Evolutionary conservation across 768 basidiomycete species (phyloP).

Genomic region (Hysterangium stoloniferum): DNA sequence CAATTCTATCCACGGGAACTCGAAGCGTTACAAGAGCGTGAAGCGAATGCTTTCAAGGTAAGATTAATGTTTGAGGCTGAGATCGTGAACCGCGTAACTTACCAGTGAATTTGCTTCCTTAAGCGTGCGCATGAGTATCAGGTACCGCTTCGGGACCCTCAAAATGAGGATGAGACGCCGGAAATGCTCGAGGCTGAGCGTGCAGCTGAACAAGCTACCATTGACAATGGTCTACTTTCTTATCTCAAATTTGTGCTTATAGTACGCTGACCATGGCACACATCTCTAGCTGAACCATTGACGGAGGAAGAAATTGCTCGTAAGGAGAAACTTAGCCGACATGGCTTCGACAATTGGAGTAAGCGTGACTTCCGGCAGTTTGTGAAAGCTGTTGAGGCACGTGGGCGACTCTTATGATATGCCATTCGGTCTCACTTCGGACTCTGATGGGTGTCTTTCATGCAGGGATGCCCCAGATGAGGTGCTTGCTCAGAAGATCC

Average conservation of each 20-base stretch:
- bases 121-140: slow-evolving; percentile 11
- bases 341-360: slow-evolving; percentile 88
- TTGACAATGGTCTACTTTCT: too few species aligned
- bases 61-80: too few species aligned
- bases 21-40: too few species aligned
- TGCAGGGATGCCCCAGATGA: slow-evolving; percentile 59
- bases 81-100: too few species aligned
- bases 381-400: slow-evolving; percentile 64
- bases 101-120: too few species aligned
- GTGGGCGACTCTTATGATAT: slow-evolving; percentile 78
- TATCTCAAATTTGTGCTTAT: too few species aligned
- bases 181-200: slow-evolving; percentile 84
- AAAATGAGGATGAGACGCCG: slow-evolving; percentile 64
- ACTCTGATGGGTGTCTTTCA: neutral
- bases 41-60: too few species aligned
- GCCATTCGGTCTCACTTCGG: neutral
- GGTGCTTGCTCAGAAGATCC: slow-evolving; percentile 72
- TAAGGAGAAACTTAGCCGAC: slow-evolving; percentile 68
- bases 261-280: too few species aligned
- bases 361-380: slow-evolving; percentile 92
- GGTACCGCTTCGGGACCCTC: slow-evolving; percentile 47
- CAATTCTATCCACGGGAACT: too few species aligned
- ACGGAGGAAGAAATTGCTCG: slow-evolving; percentile 78
- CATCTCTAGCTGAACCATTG: slow-evolving; percentile 71
- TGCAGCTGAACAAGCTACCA: slow-evolving; percentile 70